Evolutionary conservation across 2,329 filamentous ascomycete species (phyloP).

Genomic region (Aspergillus puulaauensis): DNA sequence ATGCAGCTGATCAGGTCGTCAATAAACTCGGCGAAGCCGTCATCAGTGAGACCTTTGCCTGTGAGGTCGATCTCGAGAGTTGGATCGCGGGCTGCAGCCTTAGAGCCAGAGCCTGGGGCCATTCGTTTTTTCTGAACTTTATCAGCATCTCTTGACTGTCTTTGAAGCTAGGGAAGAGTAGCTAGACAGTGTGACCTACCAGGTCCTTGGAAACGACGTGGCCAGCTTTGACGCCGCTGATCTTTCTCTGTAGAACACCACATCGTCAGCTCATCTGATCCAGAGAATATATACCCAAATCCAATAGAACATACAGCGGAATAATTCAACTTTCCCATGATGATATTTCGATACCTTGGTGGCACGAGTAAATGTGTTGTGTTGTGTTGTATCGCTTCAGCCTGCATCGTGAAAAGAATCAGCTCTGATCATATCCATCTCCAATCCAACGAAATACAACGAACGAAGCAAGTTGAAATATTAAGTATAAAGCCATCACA

Average conservation of each 20-base stretch:
- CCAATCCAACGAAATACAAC: background rate
- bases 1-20: slow-evolving; percentile 44
- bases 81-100: slow-evolving; percentile 31
- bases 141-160: background rate
- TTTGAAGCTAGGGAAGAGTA: background rate
- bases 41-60: slow-evolving; percentile 47
- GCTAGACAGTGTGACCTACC: slow-evolving; percentile 21
- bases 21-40: slow-evolving; percentile 45
- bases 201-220: slow-evolving; percentile 47
- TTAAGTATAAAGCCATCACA: background rate
- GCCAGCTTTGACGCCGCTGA: slow-evolving; percentile 47
- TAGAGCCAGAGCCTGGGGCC: slow-evolving; percentile 27
- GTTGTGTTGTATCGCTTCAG: background rate
- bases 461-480: background rate
- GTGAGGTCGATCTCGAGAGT: slow-evolving; percentile 47
- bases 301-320: slow-evolving; percentile 32
- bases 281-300: background rate
- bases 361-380: background rate
- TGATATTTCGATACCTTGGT: slow-evolving; percentile 3
- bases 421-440: background rate
- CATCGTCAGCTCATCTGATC: slow-evolving; percentile 15
- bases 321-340: slow-evolving; percentile 43
- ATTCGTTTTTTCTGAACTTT: slow-evolving; percentile 35
- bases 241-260: slow-evolving; percentile 39
- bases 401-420: background rate